These are phyloP conservation scores for Aspergillus nomiae DNA, from an alignment of 2,329 filamentous ascomycete species.

Conservation along the genomic window DNA sequence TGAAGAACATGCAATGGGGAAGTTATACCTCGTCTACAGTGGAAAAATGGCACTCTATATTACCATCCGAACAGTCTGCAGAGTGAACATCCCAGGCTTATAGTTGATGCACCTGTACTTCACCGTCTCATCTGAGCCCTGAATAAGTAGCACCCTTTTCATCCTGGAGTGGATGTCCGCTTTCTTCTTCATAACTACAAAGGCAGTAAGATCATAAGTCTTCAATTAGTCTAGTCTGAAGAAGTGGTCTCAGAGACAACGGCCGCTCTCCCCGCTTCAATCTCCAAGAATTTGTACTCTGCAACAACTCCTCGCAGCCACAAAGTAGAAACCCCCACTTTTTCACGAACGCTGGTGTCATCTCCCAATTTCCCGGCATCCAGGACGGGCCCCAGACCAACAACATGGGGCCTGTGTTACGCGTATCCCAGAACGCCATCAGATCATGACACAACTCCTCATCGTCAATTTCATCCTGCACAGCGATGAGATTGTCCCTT, in stretches of 20 bases:
- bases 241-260: conserved; percentile 17
- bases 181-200: neutral
- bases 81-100: no score
- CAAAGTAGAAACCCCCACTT: conserved; percentile 45
- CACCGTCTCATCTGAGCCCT: no score
- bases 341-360: conserved; percentile 46
- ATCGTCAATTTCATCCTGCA: conserved; percentile 20
- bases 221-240: neutral
- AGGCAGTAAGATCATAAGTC: neutral
- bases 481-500: conserved; percentile 41
- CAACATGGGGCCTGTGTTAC: conserved; percentile 24
- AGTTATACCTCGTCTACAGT: no score
- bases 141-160: no score
- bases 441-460: conserved; percentile 40
- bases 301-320: conserved; percentile 28
- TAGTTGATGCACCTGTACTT: no score
- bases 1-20: no score
- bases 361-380: conserved; percentile 51
- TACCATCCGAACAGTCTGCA: no score
- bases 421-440: conserved; percentile 34
- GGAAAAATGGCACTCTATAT: no score
- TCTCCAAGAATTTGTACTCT: conserved; percentile 31
- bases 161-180: no score
- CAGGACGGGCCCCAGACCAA: conserved; percentile 55
- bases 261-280: conserved; percentile 25